These are phyloP conservation scores for Boletus speciosus DNA, from an alignment of 768 basidiomycete species.

Conservation along the genomic window DNA sequence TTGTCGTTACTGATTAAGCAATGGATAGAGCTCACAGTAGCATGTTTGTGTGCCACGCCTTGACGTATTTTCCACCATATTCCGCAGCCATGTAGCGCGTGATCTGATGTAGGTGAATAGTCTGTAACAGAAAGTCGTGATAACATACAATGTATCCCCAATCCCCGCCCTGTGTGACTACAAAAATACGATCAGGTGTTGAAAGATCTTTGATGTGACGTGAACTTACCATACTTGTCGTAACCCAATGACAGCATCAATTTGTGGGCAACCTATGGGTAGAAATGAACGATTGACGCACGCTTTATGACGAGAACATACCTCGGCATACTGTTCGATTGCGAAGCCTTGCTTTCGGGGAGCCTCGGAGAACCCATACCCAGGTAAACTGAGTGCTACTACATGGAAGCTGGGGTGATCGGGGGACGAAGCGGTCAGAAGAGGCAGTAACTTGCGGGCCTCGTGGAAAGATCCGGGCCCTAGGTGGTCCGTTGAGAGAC, in stretches of 20 bases:
- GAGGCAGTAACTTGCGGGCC: constrained; percentile 52
- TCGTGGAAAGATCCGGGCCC: constrained; percentile 55
- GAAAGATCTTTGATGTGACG: not conserved
- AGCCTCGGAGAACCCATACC: constrained; percentile 59
- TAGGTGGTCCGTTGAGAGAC: not conserved
- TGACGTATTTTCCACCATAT: constrained; percentile 42
- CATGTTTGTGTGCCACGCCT: constrained; percentile 53
- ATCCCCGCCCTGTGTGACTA: constrained; percentile 50
- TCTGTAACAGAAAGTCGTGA: not conserved
- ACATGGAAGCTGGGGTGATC: constrained; percentile 60
- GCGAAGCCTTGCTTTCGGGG: constrained; percentile 51
- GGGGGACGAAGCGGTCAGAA: constrained; percentile 40
- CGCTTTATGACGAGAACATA: constrained; percentile 9
- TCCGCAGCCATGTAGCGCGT: constrained; percentile 30
- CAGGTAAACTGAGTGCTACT: constrained; percentile 55
- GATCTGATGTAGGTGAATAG: constrained; percentile 27
- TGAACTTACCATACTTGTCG: constrained; percentile 41
- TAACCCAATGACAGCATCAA: constrained; percentile 50
- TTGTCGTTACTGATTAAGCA: not conserved
- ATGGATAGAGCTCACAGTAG: constrained; percentile 34
- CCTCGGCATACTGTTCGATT: constrained; percentile 53
- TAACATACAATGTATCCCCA: constrained; percentile 40
- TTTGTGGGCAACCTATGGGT: constrained; percentile 42
- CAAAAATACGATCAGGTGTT: not conserved
- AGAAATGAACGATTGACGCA: not conserved